Evolutionary conservation across 2,329 filamentous ascomycete species (phyloP).

Genomic region (Bipolaris sorokiniana): DNA sequence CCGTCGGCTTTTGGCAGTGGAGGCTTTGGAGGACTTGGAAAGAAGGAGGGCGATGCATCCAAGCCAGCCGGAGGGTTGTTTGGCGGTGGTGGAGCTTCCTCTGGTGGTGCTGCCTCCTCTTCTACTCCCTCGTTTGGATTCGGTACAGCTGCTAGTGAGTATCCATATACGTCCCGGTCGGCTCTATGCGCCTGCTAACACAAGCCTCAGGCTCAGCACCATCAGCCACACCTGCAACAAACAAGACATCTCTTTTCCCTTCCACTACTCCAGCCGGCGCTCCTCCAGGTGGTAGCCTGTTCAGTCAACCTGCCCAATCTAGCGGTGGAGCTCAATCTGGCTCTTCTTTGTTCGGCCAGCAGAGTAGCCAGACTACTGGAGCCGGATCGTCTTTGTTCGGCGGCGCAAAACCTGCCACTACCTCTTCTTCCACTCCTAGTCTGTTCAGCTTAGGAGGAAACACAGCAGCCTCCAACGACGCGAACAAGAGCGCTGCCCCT

Average conservation of each 20-base stretch:
- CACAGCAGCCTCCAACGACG: constrained; percentile 36
- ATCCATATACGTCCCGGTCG: background rate
- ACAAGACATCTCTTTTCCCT: constrained; percentile 46
- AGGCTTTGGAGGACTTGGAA: constrained; percentile 23
- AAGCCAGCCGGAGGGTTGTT: constrained; percentile 33
- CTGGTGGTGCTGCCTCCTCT: constrained; percentile 25
- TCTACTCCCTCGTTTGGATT: constrained; percentile 25
- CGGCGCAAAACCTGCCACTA: constrained; percentile 33
- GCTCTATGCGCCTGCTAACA: constrained; percentile 14
- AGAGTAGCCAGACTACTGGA: constrained; percentile 17
- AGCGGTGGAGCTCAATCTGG: constrained; percentile 18
- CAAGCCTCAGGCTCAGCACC: constrained; percentile 27
- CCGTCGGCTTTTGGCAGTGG: constrained; percentile 18
- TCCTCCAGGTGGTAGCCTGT: constrained; percentile 42
- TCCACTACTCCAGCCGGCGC: constrained; percentile 50
- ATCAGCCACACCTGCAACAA: constrained; percentile 44
- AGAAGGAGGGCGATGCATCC: constrained; percentile 28
- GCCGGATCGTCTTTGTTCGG: constrained; percentile 25
- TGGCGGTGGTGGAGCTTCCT: constrained; percentile 15
- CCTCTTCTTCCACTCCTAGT: constrained; percentile 34
- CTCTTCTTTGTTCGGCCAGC: constrained; percentile 29
- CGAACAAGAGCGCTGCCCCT: constrained; percentile 40
- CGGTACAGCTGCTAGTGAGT: constrained; percentile 18
- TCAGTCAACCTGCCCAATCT: constrained; percentile 32
- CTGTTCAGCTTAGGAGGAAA: constrained; percentile 38